Percentiles rank a stretch among this genome's conserved stretches.
phyloP scores from a whole-genome alignment of 1,139 yeast species.

The Blastobotrys capitulatus region DNA sequence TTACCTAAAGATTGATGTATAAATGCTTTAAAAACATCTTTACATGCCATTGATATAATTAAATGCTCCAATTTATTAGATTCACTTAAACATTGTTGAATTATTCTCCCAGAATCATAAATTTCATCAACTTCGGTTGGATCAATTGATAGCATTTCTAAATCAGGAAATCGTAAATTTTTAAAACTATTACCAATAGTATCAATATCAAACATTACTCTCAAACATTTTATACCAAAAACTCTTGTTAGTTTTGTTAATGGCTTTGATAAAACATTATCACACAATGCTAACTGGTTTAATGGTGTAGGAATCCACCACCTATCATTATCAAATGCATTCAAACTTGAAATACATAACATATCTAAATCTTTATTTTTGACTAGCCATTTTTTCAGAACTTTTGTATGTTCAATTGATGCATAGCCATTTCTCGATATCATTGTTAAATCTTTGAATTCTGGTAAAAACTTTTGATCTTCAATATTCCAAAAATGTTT shows the following conservation, averaged over 20 bases:
- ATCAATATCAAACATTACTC: not conserved
- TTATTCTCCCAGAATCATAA: not conserved
- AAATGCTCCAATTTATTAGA: not conserved
- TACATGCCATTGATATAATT: not conserved
- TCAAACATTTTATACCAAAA: not conserved
- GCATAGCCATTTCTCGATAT: not conserved
- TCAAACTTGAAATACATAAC: slow-evolving; percentile 3
- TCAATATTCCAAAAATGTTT: not conserved
- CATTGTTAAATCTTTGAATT: not conserved
- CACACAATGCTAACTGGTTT: not conserved
- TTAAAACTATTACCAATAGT: not conserved
- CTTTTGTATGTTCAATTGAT: not conserved
- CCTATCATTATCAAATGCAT: not conserved
- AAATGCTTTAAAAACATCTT: slow-evolving; percentile 5
- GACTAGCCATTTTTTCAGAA: not conserved
- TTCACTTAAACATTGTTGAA: slow-evolving; percentile 6
- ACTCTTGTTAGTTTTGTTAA: not conserved
- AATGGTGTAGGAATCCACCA: slow-evolving; percentile 6
- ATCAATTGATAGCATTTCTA: slow-evolving; percentile 3
- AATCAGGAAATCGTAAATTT: slow-evolving; percentile 5
- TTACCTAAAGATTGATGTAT: not conserved
- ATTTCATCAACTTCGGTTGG: slow-evolving; percentile 7
- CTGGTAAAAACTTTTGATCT: not conserved
- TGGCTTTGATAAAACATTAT: not conserved
- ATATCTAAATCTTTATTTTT: not conserved